Evolutionary conservation across 2,329 filamentous ascomycete genomes (phyloP).

Genomic region (Amylocarpus encephaloides): DNA sequence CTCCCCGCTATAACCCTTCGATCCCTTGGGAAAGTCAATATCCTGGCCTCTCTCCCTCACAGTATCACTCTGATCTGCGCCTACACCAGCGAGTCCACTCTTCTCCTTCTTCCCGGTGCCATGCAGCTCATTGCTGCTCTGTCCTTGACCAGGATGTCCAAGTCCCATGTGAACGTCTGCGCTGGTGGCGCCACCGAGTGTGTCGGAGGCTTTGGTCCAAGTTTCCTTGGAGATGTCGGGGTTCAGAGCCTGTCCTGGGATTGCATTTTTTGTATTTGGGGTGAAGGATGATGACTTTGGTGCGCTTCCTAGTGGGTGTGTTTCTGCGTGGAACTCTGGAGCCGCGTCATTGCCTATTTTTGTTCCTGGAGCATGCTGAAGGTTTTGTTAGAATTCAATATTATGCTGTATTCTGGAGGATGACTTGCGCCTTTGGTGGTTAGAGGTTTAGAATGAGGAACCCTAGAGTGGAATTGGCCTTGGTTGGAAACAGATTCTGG

Average conservation of each 20-base stretch:
- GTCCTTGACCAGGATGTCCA: slow-evolving; percentile 40
- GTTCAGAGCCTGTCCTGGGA: slow-evolving; percentile 34
- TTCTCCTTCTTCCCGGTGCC: slow-evolving; percentile 36
- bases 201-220: slow-evolving; percentile 33
- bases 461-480: slow-evolving; percentile 49
- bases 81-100: slow-evolving; percentile 34
- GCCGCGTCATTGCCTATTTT: slow-evolving; percentile 51
- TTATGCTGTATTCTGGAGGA: background rate
- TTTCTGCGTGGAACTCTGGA: slow-evolving; percentile 59
- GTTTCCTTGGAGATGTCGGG: slow-evolving; percentile 22
- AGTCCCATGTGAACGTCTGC: slow-evolving; percentile 38
- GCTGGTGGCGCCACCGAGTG: slow-evolving; percentile 40
- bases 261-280: slow-evolving; percentile 34
- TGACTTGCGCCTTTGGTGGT: slow-evolving; percentile 31
- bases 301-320: slow-evolving; percentile 55
- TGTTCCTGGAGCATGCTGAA: slow-evolving; percentile 57
- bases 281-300: slow-evolving; percentile 34
- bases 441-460: slow-evolving; percentile 46
- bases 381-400: slow-evolving; percentile 7
- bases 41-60: slow-evolving; percentile 8
- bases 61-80: slow-evolving; percentile 6
- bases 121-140: slow-evolving; percentile 37
- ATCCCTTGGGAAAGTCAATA: background rate
- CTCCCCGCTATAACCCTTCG: background rate
- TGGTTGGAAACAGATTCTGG: slow-evolving; percentile 47